These are phyloP conservation scores for Spirogloea muscicola DNA, from an alignment of 139 green algal genomes.

Conservation along the genomic window DNA sequence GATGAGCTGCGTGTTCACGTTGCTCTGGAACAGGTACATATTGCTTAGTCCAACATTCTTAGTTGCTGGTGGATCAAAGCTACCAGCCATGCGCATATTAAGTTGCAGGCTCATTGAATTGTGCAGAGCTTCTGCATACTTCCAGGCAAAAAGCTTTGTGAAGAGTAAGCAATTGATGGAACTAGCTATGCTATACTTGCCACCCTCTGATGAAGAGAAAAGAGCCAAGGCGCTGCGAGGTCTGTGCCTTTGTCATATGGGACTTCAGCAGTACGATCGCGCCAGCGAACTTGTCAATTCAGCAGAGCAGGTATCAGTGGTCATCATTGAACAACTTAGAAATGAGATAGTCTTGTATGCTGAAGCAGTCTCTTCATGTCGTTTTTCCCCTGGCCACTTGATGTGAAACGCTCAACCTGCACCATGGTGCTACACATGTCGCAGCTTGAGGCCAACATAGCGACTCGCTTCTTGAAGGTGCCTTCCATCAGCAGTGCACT, in stretches of 20 bases:
- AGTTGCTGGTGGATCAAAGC: no score
- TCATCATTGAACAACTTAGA: no score
- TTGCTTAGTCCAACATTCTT: no score
- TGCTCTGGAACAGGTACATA: slow-evolving; percentile 22
- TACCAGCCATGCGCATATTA: no score
- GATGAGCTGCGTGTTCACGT: slow-evolving; percentile 8
- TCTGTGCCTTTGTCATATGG: slow-evolving; percentile 29
- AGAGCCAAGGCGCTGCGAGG: slow-evolving; percentile 21
- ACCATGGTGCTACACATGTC: no score
- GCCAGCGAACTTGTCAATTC: slow-evolving; percentile 18
- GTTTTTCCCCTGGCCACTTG: no score
- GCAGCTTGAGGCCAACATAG: slow-evolving; percentile 26
- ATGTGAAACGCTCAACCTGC: no score
- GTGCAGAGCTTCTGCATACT: slow-evolving; percentile 20
- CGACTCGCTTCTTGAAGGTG: slow-evolving; percentile 22
- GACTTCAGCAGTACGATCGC: slow-evolving; percentile 14
- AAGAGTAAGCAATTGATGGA: slow-evolving; percentile 18
- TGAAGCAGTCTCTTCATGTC: no score
- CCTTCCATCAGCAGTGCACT: neutral
- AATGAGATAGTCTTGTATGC: no score
- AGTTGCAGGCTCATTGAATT: no score
- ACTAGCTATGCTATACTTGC: slow-evolving; percentile 13
- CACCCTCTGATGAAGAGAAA: neutral
- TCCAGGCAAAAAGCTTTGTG: slow-evolving; percentile 25
- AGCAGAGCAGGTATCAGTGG: slow-evolving; percentile 36